Evolutionary conservation across 1,284 basidiomycete species (phyloP).

Genomic region (Malassezia restricta): DNA sequence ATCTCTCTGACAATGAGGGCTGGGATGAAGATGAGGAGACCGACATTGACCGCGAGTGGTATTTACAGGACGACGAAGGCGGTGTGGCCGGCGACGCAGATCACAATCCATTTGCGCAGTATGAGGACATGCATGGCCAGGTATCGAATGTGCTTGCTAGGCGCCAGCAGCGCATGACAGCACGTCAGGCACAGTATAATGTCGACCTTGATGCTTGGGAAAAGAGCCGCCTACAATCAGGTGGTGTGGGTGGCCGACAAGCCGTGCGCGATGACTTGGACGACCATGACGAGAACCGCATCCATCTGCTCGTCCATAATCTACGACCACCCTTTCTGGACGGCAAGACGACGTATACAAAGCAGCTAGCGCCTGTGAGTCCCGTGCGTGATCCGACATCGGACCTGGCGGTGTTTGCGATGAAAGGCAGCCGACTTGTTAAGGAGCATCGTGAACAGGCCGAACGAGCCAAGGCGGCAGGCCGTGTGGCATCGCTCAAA

Average conservation of each 20-base stretch:
- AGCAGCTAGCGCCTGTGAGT: slow-evolving; percentile 91
- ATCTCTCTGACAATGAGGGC: slow-evolving; percentile 38
- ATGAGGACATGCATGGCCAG: slow-evolving; percentile 56
- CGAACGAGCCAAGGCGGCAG: slow-evolving; percentile 63
- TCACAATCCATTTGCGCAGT: slow-evolving; percentile 81
- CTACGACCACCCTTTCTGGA: slow-evolving; percentile 96
- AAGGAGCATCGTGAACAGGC: slow-evolving; percentile 90
- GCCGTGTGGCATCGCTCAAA: slow-evolving; percentile 80
- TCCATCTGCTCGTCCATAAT: slow-evolving; percentile 93
- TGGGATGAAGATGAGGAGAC: slow-evolving; percentile 35
- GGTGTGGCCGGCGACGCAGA: slow-evolving; percentile 63
- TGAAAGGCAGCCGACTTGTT: slow-evolving; percentile 85
- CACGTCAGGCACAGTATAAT: slow-evolving; percentile 51
- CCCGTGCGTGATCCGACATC: slow-evolving; percentile 85
- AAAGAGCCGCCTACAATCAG: slow-evolving; percentile 88
- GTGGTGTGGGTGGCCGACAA: slow-evolving; percentile 71
- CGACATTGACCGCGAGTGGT: slow-evolving; percentile 37
- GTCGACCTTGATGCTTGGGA: slow-evolving; percentile 98
- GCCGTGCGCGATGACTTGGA: slow-evolving; percentile 69
- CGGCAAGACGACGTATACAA: slow-evolving; percentile 87
- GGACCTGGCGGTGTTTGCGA: slow-evolving; percentile 87
- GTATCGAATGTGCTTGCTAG: slow-evolving; percentile 18
- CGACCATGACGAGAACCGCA: slow-evolving; percentile 80
- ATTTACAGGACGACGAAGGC: slow-evolving; percentile 35
- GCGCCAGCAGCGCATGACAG: slow-evolving; percentile 39